These are phyloP conservation scores for Orbilia ellipsospora DNA, from an alignment of 2,329 filamentous ascomycete species.

Conservation along the genomic window DNA sequence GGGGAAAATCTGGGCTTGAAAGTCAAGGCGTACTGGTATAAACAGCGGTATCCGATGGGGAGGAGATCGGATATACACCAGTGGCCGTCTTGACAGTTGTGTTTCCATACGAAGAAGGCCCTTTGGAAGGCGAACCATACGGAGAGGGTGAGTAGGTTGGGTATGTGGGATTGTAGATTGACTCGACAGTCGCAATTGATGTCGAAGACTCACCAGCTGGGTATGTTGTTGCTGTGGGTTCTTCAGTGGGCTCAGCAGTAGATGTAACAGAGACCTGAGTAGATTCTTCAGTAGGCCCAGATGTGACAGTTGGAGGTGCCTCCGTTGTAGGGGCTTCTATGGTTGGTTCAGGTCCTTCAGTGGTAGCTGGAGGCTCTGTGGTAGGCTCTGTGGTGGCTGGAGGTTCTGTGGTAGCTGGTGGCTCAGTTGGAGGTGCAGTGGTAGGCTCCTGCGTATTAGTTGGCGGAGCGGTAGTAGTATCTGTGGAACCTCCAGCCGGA, in stretches of 20 bases:
- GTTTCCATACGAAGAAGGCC: slow-evolving; percentile 32
- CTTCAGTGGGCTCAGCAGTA: slow-evolving; percentile 17
- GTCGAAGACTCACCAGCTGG: slow-evolving; percentile 12
- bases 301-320: not conserved
- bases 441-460: slow-evolving; percentile 22
- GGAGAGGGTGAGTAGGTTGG: slow-evolving; percentile 36
- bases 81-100: slow-evolving; percentile 42
- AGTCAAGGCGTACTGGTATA: slow-evolving; percentile 44
- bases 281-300: not conserved
- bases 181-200: not conserved
- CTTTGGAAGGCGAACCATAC: slow-evolving; percentile 22
- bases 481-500: slow-evolving; percentile 38
- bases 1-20: not conserved
- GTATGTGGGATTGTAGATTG: slow-evolving; percentile 25
- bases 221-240: slow-evolving; percentile 16
- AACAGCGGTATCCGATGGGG: slow-evolving; percentile 18
- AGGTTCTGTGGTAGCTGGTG: slow-evolving; percentile 20
- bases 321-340: slow-evolving; percentile 1
- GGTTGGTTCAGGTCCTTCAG: slow-evolving; percentile 24
- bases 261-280: not conserved
- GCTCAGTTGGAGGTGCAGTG: slow-evolving; percentile 20
- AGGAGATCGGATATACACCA: slow-evolving; percentile 22
- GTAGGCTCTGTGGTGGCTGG: slow-evolving; percentile 11
- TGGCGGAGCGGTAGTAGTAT: slow-evolving; percentile 24
- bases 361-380: slow-evolving; percentile 15